phyloP scores from a whole-genome alignment of 352 stramenopile genomes.

The Pythium guiyangense region DNA sequence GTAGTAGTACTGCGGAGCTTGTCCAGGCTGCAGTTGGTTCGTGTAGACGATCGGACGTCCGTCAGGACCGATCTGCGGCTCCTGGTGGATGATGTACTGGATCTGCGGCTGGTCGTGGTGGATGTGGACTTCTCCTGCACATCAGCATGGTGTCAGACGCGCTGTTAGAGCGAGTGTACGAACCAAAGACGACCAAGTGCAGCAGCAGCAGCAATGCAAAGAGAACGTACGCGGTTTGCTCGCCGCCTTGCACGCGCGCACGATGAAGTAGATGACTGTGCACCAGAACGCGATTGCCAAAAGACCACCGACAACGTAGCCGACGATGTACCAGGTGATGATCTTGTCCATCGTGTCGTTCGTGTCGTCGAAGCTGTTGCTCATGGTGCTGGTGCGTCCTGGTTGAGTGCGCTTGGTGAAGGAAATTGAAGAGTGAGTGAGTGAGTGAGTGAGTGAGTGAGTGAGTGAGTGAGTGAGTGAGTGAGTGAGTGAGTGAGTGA shows the following conservation, averaged over 20 bases:
- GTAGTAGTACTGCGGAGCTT: neutral
- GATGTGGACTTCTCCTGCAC: neutral
- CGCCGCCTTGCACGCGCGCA: neutral
- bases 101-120: neutral
- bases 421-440: no score
- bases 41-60: neutral
- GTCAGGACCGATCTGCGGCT: neutral
- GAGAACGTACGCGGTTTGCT: neutral
- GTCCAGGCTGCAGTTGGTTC: neutral
- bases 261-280: conserved; percentile 3
- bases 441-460: no score
- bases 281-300: neutral
- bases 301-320: neutral
- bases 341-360: neutral
- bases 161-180: neutral
- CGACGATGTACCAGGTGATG: neutral
- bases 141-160: neutral
- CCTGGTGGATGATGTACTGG: conserved; percentile 4
- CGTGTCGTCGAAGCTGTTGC: neutral
- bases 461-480: no score
- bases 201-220: neutral
- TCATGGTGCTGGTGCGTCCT: neutral
- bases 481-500: no score
- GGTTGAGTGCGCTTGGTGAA: neutral
- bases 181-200: neutral